A percentile compares a stretch with the other conserved stretches of the same genome.
phyloP scores from a whole-genome alignment of 768 basidiomycete genomes.

The Dacryopinax spathularia region DNA sequence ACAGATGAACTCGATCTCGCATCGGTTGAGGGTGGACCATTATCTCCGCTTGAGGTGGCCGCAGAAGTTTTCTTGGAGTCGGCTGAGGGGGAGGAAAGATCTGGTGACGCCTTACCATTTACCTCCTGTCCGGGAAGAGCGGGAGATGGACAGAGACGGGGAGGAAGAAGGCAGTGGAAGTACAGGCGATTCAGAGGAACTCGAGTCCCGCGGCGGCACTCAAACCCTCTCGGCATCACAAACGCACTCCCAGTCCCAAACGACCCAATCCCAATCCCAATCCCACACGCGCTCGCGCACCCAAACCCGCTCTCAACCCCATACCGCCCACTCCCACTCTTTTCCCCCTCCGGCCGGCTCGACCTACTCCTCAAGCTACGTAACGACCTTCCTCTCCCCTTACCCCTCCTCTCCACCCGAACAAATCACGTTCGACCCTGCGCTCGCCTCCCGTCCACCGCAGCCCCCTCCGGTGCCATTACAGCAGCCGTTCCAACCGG shows the following conservation, averaged over 20 bases:
- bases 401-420: not conserved
- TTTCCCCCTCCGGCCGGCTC: not conserved
- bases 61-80: not conserved
- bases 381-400: not conserved
- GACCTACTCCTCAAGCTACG: not conserved
- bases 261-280: not conserved
- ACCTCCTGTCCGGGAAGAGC: not conserved
- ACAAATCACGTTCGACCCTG: not conserved
- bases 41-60: not conserved
- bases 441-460: not conserved
- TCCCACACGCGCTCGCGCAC: not conserved
- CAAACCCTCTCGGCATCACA: no score
- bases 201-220: not conserved
- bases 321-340: not conserved
- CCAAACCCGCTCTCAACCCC: not conserved
- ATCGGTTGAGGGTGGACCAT: not conserved
- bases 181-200: not conserved
- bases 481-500: no score
- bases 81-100: not conserved
- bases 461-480: not conserved
- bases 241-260: no score
- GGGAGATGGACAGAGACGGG: not conserved
- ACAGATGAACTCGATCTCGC: not conserved
- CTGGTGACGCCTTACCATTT: not conserved
- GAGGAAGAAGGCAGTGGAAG: not conserved